These are phyloP conservation scores for Persicaria tinctoria DNA, from an alignment of 148 eudicot genomes.

Conservation along the genomic window DNA sequence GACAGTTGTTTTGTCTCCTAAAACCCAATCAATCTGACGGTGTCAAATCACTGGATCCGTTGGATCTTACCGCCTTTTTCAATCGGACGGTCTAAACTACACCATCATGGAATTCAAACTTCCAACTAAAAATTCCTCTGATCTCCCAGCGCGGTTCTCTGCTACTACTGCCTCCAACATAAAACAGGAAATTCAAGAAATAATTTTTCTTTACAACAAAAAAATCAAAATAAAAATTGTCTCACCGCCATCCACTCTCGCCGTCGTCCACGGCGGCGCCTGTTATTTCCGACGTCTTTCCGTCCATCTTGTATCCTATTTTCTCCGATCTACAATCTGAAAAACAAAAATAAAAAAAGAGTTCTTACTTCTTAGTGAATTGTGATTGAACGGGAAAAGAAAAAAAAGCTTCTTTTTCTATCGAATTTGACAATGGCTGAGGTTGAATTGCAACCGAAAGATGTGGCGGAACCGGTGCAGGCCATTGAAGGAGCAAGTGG, in stretches of 20 bases:
- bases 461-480: not conserved
- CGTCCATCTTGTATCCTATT: not conserved
- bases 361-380: not conserved
- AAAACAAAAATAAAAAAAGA: not conserved
- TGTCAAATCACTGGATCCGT: not conserved
- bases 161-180: conserved; percentile 2
- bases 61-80: not conserved
- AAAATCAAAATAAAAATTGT: not conserved
- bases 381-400: not conserved
- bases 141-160: conserved; percentile 3
- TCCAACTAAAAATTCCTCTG: conserved; percentile 1
- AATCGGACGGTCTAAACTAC: not conserved
- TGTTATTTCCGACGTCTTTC: conserved; percentile 2
- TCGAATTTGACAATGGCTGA: conserved; percentile 7
- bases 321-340: not conserved
- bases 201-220: no score
- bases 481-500: not conserved
- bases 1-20: not conserved
- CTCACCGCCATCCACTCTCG: not conserved
- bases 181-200: not conserved
- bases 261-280: conserved; percentile 9
- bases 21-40: not conserved
- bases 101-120: not conserved
- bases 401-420: not conserved
- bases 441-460: conserved; percentile 6